Percentiles rank a stretch among this genome's conserved stretches.
Conservation (phyloP, 495 filamentous ascomycete genomes). For the Penicillium coffeae region DNA sequence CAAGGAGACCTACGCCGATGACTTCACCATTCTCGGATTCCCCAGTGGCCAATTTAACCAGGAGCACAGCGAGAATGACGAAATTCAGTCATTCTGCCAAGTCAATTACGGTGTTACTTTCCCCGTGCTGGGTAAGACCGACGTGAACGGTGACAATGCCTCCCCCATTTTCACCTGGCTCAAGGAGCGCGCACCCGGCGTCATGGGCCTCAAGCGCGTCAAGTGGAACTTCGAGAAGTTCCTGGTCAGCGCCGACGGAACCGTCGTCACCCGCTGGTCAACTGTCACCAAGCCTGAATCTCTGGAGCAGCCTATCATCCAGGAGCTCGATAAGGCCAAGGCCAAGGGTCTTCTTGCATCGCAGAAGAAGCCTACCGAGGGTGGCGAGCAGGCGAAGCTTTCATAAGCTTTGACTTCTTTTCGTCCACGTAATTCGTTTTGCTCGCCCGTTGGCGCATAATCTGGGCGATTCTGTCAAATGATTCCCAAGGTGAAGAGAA, state of each 20-base stretch:
- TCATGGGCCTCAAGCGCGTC: constrained; percentile 80
- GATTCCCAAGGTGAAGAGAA: background rate
- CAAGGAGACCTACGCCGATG: constrained; percentile 60
- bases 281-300: constrained; percentile 80
- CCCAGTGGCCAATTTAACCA: constrained; percentile 98
- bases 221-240: constrained; percentile 99
- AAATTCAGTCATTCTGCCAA: constrained; percentile 90
- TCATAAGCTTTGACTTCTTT: constrained; percentile 5
- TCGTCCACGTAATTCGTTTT: too few species aligned
- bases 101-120: constrained; percentile 94
- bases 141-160: constrained; percentile 85
- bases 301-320: constrained; percentile 68
- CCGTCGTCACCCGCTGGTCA: constrained; percentile 78
- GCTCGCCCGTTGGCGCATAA: background rate
- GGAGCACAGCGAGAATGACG: constrained; percentile 83
- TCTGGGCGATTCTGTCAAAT: background rate
- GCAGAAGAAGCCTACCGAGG: constrained; percentile 6
- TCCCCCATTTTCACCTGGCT: constrained; percentile 83
- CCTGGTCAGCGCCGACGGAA: constrained; percentile 77
- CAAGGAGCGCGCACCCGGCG: constrained; percentile 77
- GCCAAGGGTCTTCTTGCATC: constrained; percentile 33
- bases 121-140: constrained; percentile 83
- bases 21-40: constrained; percentile 88
- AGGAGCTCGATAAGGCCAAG: constrained; percentile 60
- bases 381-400: constrained; percentile 17